Evolutionary conservation across 768 basidiomycete species (phyloP), one percentile per base, ranked within the genome.

Genomic region (Psilocybe cubensis): DNA sequence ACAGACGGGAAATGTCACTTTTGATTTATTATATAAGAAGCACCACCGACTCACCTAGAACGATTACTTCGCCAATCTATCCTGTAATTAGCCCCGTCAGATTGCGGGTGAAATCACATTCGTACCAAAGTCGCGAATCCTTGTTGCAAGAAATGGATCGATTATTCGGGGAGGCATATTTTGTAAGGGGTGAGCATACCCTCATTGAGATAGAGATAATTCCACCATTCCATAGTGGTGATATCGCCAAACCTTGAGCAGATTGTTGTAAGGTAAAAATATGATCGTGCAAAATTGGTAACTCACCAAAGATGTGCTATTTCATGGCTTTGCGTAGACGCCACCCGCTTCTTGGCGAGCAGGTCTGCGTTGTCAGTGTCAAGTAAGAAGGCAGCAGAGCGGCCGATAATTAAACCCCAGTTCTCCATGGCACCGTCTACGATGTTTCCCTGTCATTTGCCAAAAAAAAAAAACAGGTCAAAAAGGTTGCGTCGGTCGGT

Each of bases 371-470:
- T 86, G 68, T 88, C 77, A n/a, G 86, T 84, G 69, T 97, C 91
- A 58, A 91, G 80, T 40, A 96, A 74, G 69, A 92, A 90, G 3
- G 87, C 89, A 38, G 79, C 84, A 0, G 94, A 94, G 41, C 94
- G 78, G 18, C 95, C 96, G 11, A 89, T 96, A 68, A 97, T 97
- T 54, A 96, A 76, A 25, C 92, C 93, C 91, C 91, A 94, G 70
- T 94, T 95, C 73, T 97, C 96, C 95, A 96, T 95, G 3, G 90
- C 89, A 58, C 88, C 84, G 77, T 89, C 88, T 67, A 96, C 94
- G 63, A 97, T 97, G 68, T 97, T 95, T 51, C 83, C 94, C 82
- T 85, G 29, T 18, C 4, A 44, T n/a, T 29, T 23, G n/a, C n/a
- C n/a, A n/a, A n/a, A n/a, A n/a, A n/a, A n/a, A n/a, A n/a, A n/a